Evolutionary conservation across 805 yeast genomes (phyloP).

Genomic region (Saturnispora hagleri): DNA sequence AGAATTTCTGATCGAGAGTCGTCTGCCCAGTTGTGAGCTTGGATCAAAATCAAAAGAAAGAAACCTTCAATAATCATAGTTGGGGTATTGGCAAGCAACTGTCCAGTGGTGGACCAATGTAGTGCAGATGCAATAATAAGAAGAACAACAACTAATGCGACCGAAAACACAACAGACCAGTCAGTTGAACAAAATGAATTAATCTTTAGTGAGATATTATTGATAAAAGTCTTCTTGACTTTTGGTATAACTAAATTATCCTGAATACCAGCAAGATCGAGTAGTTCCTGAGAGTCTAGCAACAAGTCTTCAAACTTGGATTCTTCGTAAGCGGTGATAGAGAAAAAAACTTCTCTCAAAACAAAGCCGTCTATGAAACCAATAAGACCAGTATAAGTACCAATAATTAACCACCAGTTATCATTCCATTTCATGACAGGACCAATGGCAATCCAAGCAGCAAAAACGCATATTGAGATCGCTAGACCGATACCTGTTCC

Average conservation of each 20-base stretch:
- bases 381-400: conserved; percentile 37
- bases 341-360: conserved; percentile 30
- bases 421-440: conserved; percentile 28
- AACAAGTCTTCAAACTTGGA: conserved; percentile 22
- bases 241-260: conserved; percentile 9
- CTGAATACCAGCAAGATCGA: conserved; percentile 22
- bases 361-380: conserved; percentile 37
- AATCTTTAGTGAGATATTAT: conserved; percentile 17
- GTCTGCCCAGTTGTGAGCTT: conserved; percentile 29
- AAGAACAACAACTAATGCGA: conserved; percentile 24
- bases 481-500: conserved; percentile 35
- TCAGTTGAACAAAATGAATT: conserved; percentile 26
- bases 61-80: conserved; percentile 38
- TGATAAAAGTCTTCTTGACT: neutral
- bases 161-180: conserved; percentile 25
- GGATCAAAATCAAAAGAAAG: conserved; percentile 30
- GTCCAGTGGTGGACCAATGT: conserved; percentile 33
- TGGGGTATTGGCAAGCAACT: conserved; percentile 33
- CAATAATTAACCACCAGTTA: conserved; percentile 39
- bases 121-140: conserved; percentile 27
- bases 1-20: conserved; percentile 11
- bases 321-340: conserved; percentile 18
- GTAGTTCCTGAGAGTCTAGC: conserved; percentile 26
- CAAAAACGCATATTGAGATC: conserved; percentile 27
- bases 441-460: conserved; percentile 32